These are phyloP conservation scores for Malbranchea cinnamomea DNA, from an alignment of 2,329 filamentous ascomycete species.

Conservation along the genomic window DNA sequence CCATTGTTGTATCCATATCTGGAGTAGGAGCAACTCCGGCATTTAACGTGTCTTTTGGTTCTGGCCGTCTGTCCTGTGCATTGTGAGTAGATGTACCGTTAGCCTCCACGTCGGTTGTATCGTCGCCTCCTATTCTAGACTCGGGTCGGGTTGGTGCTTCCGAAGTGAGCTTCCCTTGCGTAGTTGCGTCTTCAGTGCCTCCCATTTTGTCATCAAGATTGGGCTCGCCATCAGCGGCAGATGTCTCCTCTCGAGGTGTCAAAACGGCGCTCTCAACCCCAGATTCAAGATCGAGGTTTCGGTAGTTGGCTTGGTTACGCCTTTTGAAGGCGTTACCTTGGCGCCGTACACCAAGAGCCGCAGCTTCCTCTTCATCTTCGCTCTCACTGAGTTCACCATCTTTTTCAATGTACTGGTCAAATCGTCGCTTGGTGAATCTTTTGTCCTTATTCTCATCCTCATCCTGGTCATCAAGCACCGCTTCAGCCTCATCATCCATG, in stretches of 20 bases:
- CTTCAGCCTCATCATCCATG: constrained; percentile 51
- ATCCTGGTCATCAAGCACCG: constrained; percentile 54
- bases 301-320: constrained; percentile 47
- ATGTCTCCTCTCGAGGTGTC: constrained; percentile 30
- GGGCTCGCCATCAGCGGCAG: constrained; percentile 30
- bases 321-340: constrained; percentile 35
- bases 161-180: constrained; percentile 17
- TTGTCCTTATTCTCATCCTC: constrained; percentile 76
- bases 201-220: constrained; percentile 27
- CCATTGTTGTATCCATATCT: constrained; percentile 22
- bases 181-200: constrained; percentile 24
- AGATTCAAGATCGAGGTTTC: constrained; percentile 42
- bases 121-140: constrained; percentile 16
- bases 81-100: constrained; percentile 15
- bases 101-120: constrained; percentile 18
- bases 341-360: constrained; percentile 53
- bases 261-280: constrained; percentile 38
- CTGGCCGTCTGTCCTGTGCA: too few relatives aligned
- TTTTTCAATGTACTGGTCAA: constrained; percentile 63
- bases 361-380: constrained; percentile 67
- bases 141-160: constrained; percentile 14
- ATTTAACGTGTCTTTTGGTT: too few relatives aligned
- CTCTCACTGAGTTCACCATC: constrained; percentile 76
- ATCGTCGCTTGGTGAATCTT: constrained; percentile 65
- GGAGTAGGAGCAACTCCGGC: constrained; percentile 17